Percentiles rank a stretch among this genome's conserved stretches.
phyloP scores from a whole-genome alignment of 148 eudicot genomes.

The Rheum nobile region DNA sequence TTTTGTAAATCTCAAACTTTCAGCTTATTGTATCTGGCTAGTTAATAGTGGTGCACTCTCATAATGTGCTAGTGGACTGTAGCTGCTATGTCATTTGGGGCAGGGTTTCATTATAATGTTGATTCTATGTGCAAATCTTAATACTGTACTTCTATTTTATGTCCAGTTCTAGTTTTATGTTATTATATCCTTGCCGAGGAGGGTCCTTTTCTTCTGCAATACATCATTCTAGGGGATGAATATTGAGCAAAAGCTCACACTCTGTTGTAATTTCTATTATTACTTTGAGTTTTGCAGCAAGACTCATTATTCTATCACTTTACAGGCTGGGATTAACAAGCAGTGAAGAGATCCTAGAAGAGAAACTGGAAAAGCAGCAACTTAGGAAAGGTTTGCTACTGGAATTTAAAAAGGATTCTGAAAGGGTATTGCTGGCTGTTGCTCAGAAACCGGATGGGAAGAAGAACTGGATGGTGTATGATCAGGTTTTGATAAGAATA shows the following conservation, averaged over 20 bases:
- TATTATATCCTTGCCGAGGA: neutral
- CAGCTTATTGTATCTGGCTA: neutral
- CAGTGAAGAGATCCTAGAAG: conserved; percentile 41
- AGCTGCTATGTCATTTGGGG: neutral
- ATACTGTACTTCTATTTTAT: neutral
- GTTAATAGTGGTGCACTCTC: neutral
- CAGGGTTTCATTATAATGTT: neutral
- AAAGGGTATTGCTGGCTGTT: conserved; percentile 83
- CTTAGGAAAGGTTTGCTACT: conserved; percentile 61
- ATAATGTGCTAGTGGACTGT: neutral
- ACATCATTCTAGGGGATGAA: neutral
- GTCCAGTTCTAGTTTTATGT: neutral
- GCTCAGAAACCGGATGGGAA: conserved; percentile 85
- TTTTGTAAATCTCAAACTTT: neutral
- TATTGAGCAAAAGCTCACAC: neutral
- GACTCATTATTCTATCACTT: conserved; percentile 4
- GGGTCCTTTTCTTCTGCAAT: neutral
- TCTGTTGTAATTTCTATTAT: neutral
- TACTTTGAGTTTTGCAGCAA: conserved; percentile 1
- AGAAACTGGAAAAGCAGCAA: conserved; percentile 40
- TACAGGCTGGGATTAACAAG: conserved; percentile 51
- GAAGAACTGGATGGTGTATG: conserved; percentile 94
- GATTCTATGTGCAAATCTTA: neutral
- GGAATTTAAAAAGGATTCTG: conserved; percentile 90
- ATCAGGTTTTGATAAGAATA: conserved; percentile 65